phyloP scores from a whole-genome alignment of 2,329 filamentous ascomycete species.

The Cordyceps javanica region DNA sequence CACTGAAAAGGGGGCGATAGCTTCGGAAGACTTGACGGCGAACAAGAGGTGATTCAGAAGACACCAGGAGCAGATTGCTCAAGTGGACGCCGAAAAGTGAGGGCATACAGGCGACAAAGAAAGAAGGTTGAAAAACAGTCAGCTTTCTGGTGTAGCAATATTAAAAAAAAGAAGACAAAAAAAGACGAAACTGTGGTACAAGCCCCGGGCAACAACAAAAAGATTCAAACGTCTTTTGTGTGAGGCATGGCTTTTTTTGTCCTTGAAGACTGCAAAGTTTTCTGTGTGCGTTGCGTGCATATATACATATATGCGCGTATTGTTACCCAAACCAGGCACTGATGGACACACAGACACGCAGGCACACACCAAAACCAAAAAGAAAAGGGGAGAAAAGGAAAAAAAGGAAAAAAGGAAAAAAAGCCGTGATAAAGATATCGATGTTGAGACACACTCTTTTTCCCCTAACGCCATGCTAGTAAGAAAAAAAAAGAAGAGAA shows the following conservation, averaged over 20 bases:
- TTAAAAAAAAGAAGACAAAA: neutral
- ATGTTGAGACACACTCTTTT: too few species aligned
- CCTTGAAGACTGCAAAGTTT: too few species aligned
- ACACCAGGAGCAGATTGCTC: too few species aligned
- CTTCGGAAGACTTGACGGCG: too few species aligned
- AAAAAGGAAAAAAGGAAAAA: conserved; percentile 5
- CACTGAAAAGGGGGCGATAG: too few species aligned
- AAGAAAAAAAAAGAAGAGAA: conserved; percentile 14
- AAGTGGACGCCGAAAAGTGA: neutral
- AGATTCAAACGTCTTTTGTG: neutral
- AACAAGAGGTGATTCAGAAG: too few species aligned
- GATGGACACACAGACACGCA: too few species aligned
- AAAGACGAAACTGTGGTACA: neutral
- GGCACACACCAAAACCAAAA: too few species aligned
- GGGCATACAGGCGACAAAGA: neutral
- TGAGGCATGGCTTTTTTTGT: neutral
- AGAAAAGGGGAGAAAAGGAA: conserved; percentile 6
- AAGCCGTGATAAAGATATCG: conserved; percentile 12
- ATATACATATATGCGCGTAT: too few species aligned
- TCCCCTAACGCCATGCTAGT: conserved; percentile 29
- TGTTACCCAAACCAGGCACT: too few species aligned
- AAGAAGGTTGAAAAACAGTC: neutral
- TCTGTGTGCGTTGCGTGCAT: neutral
- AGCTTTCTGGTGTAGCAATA: neutral
- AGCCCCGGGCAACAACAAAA: neutral